These are phyloP conservation scores for Lactifluus hygrophoroides DNA, from an alignment of 768 basidiomycete species.

Conservation along the genomic window DNA sequence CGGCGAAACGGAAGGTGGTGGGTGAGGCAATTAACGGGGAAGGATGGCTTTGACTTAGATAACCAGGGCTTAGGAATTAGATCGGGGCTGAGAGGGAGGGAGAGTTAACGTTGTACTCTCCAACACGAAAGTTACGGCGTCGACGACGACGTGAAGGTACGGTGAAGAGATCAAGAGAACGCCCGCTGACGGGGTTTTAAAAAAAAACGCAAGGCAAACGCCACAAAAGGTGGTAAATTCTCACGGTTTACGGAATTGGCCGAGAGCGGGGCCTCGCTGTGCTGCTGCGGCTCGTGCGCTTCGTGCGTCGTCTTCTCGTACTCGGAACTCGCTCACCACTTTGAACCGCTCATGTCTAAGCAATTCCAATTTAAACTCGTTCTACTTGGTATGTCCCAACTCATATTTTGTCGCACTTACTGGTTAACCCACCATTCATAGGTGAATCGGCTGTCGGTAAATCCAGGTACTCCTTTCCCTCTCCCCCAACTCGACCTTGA, in stretches of 20 bases:
- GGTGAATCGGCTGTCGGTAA: slow-evolving; percentile 98
- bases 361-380: slow-evolving; percentile 96
- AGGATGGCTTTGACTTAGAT: slow-evolving; percentile 9
- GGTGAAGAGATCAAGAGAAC: slow-evolving; percentile 1
- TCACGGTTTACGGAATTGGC: background rate
- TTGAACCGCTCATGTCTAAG: slow-evolving; percentile 64
- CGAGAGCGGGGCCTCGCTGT: background rate
- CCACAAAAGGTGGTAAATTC: background rate
- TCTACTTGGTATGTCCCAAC: slow-evolving; percentile 60
- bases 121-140: slow-evolving; percentile 12
- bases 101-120: slow-evolving; percentile 18
- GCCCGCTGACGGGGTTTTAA: background rate
- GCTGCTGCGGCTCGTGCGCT: background rate
- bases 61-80: background rate
- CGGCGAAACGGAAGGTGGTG: slow-evolving; percentile 9
- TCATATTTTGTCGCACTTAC: background rate
- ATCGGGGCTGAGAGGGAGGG: background rate
- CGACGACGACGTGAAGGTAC: slow-evolving; percentile 12
- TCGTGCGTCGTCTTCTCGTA: background rate
- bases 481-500: slow-evolving; percentile 19
- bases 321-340: background rate
- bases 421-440: slow-evolving; percentile 28
- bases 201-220: background rate
- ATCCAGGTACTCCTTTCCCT: slow-evolving; percentile 54
- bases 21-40: slow-evolving; percentile 6